A percentile compares a stretch with the other conserved stretches of the same genome.
Evolutionary conservation across 2,329 filamentous ascomycete genomes (phyloP).

Genomic region (Chrysoporthe cubensis): DNA sequence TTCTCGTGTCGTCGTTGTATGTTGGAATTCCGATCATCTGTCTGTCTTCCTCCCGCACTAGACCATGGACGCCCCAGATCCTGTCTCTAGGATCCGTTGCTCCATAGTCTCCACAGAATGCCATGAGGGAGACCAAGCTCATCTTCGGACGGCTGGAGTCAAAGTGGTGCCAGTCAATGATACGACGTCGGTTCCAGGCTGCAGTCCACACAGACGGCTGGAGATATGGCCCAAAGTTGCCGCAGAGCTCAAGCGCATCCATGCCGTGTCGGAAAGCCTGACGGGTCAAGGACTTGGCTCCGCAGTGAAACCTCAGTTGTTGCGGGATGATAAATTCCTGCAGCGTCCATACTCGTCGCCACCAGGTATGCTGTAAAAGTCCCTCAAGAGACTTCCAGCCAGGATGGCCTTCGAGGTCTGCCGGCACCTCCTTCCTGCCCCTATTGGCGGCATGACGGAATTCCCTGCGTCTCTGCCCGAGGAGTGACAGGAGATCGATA

Average conservation of each 20-base stretch:
- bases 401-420: slow-evolving; percentile 10
- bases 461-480: slow-evolving; percentile 14
- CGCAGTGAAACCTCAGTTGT: slow-evolving; percentile 20
- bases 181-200: slow-evolving; percentile 19
- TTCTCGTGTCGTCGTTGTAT: slow-evolving; percentile 16
- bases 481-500: slow-evolving; percentile 9
- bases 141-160: slow-evolving; percentile 13
- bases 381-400: slow-evolving; percentile 15
- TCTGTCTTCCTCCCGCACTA: slow-evolving; percentile 15
- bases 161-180: slow-evolving; percentile 21
- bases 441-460: slow-evolving; percentile 7
- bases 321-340: slow-evolving; percentile 21
- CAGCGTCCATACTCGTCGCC: slow-evolving; percentile 23
- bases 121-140: slow-evolving; percentile 20
- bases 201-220: slow-evolving; percentile 5
- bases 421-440: slow-evolving; percentile 9
- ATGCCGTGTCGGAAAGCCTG: slow-evolving; percentile 10
- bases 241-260: slow-evolving; percentile 17
- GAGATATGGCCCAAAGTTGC: slow-evolving; percentile 3
- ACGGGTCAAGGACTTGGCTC: slow-evolving; percentile 9
- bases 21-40: slow-evolving; percentile 21
- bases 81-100: slow-evolving; percentile 21
- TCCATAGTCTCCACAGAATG: slow-evolving; percentile 22
- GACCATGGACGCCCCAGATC: slow-evolving; percentile 20
- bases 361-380: slow-evolving; percentile 13